Percentiles rank a stretch among this genome's conserved stretches.
phyloP scores from a whole-genome alignment of 495 filamentous ascomycete species.

The Thozetella sp. region DNA sequence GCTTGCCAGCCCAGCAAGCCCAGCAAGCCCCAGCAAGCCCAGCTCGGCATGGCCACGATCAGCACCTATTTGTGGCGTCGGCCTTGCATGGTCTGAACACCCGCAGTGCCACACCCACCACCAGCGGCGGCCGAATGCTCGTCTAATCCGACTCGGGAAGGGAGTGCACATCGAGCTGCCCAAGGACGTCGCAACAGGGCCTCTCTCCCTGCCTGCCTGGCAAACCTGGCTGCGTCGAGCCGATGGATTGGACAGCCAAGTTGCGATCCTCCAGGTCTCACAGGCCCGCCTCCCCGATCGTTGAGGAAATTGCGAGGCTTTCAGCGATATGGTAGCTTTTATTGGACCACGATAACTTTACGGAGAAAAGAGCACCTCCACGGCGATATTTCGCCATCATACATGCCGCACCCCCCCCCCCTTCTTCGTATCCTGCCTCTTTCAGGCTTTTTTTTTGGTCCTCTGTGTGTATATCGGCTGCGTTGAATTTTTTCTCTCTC shows the following conservation, averaged over 20 bases:
- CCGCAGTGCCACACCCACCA: background rate
- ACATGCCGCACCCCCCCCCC: slow-evolving; percentile 5
- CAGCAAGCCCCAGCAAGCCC: background rate
- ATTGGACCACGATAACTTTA: slow-evolving; percentile 9
- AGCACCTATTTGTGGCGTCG: slow-evolving; percentile 1
- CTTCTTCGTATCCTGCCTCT: too few species aligned
- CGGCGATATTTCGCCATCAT: background rate
- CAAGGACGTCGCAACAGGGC: background rate
- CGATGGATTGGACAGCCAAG: background rate
- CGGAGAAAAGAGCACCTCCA: too few species aligned
- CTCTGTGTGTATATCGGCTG: too few species aligned
- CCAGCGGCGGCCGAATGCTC: background rate
- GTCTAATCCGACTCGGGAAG: background rate
- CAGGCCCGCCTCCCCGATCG: background rate
- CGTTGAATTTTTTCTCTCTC: too few species aligned
- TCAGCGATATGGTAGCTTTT: background rate
- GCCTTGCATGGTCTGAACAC: background rate
- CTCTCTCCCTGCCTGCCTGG: too few species aligned
- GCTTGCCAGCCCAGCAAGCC: background rate
- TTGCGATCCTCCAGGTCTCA: background rate
- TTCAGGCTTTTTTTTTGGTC: too few species aligned
- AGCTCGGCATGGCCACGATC: background rate
- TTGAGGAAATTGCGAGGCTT: slow-evolving; percentile 2
- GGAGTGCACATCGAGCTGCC: background rate
- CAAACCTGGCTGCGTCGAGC: too few species aligned